Conservation (phyloP, 192 early-diverging fungal genomes). For the Podila epicladia region DNA sequence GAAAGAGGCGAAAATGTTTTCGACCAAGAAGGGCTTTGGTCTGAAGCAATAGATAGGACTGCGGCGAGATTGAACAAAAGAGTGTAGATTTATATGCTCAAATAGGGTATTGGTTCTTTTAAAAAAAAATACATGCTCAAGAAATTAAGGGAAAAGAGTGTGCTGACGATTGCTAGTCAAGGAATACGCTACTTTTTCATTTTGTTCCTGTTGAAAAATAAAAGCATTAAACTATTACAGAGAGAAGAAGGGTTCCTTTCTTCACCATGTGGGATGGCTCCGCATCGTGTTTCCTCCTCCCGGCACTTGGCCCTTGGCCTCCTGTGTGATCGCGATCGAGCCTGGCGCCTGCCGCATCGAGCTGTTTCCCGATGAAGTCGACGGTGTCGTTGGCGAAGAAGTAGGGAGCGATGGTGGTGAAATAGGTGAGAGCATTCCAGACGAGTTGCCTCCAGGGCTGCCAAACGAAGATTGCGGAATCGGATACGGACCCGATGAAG, state of each 20-base stretch:
- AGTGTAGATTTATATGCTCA: too few species aligned
- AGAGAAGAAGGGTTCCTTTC: neutral
- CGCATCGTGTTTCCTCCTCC: conserved; percentile 9
- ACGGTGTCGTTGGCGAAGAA: conserved; percentile 10
- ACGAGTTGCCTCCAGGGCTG: conserved; percentile 15
- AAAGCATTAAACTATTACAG: too few species aligned
- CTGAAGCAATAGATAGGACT: too few species aligned
- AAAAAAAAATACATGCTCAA: too few species aligned
- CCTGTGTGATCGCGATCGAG: conserved; percentile 21
- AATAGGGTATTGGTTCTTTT: too few species aligned
- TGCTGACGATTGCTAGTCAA: too few species aligned
- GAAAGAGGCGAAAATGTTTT: too few species aligned
- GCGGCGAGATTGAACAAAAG: too few species aligned
- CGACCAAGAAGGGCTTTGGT: too few species aligned
- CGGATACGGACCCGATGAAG: conserved; percentile 24
- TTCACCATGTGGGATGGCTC: conserved; percentile 29
- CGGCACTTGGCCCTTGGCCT: conserved; percentile 17
- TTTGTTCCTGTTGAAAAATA: too few species aligned
- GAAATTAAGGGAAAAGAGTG: too few species aligned
- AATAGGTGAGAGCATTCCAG: conserved; percentile 40
- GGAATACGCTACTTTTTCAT: too few species aligned
- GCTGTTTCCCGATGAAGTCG: neutral
- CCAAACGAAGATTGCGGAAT: conserved; percentile 35
- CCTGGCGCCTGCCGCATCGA: conserved; percentile 14
- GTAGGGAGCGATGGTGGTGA: conserved; percentile 31